A percentile compares a stretch with the other conserved stretches of the same genome.
These are phyloP conservation scores for Sodiomyces alkalinus DNA, from an alignment of 2,329 filamentous ascomycete genomes.

Conservation along the genomic window DNA sequence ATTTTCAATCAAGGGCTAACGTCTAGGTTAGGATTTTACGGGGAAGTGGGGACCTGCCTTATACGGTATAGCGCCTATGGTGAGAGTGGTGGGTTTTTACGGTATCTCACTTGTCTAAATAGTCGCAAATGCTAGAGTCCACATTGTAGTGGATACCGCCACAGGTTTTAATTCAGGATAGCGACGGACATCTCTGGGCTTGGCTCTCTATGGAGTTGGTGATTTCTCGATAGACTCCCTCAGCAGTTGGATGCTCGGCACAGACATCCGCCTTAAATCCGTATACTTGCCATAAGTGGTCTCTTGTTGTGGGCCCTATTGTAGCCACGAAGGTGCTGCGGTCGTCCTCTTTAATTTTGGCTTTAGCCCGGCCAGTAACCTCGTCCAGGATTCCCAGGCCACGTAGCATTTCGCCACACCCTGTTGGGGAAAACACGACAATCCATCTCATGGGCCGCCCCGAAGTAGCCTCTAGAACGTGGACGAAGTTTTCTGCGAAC, in stretches of 20 bases:
- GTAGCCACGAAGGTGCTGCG: constrained; percentile 56
- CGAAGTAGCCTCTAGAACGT: constrained; percentile 29
- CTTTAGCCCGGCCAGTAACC: constrained; percentile 22
- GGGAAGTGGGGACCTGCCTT: no score
- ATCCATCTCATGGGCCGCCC: constrained; percentile 44
- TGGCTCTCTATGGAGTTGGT: constrained; percentile 19
- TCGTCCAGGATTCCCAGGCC: constrained; percentile 35
- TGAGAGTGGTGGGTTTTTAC: no score
- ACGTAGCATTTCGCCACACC: constrained; percentile 44
- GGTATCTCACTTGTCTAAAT: no score
- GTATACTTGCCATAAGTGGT: constrained; percentile 52
- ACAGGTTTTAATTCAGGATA: no score
- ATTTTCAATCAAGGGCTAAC: no score
- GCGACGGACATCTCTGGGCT: no score
- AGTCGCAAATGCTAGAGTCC: no score
- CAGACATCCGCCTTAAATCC: constrained; percentile 62
- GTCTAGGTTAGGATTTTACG: no score
- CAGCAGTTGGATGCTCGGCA: constrained; percentile 65
- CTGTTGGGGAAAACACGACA: constrained; percentile 57
- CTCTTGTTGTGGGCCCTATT: constrained; percentile 84
- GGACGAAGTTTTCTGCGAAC: constrained; percentile 54
- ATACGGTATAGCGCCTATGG: no score
- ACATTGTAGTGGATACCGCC: no score
- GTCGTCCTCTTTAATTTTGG: constrained; percentile 7
- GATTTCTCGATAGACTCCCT: constrained; percentile 62